Conservation (phyloP, 2,329 filamentous ascomycete species). For the Geosmithia putterillii region DNA sequence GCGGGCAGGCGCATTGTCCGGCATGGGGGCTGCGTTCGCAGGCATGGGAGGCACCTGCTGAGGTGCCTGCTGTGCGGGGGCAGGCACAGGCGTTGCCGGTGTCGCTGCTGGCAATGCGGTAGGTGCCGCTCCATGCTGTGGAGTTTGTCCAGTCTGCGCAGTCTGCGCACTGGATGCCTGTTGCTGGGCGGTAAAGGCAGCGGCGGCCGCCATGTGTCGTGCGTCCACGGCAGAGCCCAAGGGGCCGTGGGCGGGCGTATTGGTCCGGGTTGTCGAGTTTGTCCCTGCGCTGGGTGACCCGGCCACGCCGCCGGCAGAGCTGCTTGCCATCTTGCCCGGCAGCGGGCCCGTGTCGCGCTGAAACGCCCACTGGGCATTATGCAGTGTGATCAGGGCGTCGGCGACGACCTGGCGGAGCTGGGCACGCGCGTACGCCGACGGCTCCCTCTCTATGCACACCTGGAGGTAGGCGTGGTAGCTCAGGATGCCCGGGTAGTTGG, state of each 20-base stretch:
- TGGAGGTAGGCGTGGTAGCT: conserved; percentile 32
- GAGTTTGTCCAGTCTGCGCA: too few species aligned
- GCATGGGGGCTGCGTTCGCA: background rate
- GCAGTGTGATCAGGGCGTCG: conserved; percentile 29
- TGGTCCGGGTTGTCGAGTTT: too few species aligned
- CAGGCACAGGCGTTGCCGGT: background rate
- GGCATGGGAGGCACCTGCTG: background rate
- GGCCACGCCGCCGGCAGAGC: background rate
- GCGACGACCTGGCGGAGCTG: conserved; percentile 38
- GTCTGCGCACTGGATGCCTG: too few species aligned
- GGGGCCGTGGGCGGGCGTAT: too few species aligned
- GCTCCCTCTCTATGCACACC: conserved; percentile 36
- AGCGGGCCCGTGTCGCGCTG: background rate
- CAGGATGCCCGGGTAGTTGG: conserved; percentile 34
- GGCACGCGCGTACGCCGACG: conserved; percentile 31
- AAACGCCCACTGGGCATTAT: conserved; percentile 21
- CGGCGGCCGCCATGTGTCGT: too few species aligned
- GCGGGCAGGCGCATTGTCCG: conserved; percentile 39
- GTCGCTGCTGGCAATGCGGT: background rate
- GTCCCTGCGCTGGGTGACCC: background rate
- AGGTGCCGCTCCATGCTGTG: background rate
- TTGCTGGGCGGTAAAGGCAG: too few species aligned
- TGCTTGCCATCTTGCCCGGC: background rate
- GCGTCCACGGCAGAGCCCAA: too few species aligned
- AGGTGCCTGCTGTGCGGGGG: background rate